Percentiles rank a stretch among this genome's conserved stretches.
These are phyloP conservation scores for Rhodofomes roseus DNA, from an alignment of 1,284 basidiomycete genomes.

Conservation along the genomic window DNA sequence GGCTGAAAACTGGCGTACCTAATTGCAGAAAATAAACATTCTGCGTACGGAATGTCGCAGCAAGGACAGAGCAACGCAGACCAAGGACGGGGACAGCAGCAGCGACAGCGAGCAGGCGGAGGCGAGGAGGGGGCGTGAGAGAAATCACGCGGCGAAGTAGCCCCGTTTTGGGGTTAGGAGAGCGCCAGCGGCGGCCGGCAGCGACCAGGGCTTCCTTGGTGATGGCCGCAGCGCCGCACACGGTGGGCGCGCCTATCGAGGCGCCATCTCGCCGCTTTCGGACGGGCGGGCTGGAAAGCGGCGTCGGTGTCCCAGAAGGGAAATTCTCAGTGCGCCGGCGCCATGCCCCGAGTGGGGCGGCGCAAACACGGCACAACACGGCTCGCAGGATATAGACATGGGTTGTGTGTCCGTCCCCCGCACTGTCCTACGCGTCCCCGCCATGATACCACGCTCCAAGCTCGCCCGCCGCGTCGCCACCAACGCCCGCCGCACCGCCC, in stretches of 20 bases:
- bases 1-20: neutral
- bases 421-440: neutral
- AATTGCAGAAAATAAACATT: neutral
- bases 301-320: neutral
- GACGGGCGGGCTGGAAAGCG: neutral
- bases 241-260: neutral
- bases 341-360: neutral
- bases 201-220: neutral
- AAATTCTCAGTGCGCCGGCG: neutral
- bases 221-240: constrained; percentile 1
- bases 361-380: neutral
- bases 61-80: too few relatives aligned
- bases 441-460: neutral
- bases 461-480: neutral
- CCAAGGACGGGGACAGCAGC: neutral
- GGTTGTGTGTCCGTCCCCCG: neutral
- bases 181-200: neutral
- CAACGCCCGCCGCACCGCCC: neutral
- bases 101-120: neutral
- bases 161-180: constrained; percentile 2
- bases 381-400: neutral
- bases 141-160: neutral
- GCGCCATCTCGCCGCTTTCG: neutral
- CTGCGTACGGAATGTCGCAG: too few relatives aligned
- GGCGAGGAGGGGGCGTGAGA: neutral